A percentile compares a stretch with the other conserved stretches of the same genome.
Conservation (phyloP, 805 yeast genomes). For the Yamadazyma philogaea region DNA sequence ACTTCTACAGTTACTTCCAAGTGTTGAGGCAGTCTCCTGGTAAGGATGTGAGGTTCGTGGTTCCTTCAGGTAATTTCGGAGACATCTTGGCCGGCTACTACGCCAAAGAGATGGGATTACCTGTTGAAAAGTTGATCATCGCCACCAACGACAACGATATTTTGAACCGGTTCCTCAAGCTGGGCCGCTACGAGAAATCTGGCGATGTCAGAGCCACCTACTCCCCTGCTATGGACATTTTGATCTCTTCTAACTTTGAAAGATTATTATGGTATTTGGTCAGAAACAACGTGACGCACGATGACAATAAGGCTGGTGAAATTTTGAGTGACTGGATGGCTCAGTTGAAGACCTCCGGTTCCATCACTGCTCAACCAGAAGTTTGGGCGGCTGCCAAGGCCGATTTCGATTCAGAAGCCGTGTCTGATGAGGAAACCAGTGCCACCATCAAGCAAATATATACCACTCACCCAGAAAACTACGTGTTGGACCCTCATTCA, state of each 20-base stretch:
- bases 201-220: conserved; percentile 76
- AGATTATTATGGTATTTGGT: conserved; percentile 93
- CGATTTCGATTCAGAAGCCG: conserved; percentile 77
- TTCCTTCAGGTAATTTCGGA: conserved; percentile 98
- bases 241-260: conserved; percentile 93
- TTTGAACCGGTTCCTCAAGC: conserved; percentile 83
- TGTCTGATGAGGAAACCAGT: conserved; percentile 74
- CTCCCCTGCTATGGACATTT: conserved; percentile 98
- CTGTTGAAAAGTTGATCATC: conserved; percentile 78
- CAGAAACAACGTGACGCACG: conserved; percentile 59
- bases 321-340: conserved; percentile 73
- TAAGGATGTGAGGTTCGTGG: conserved; percentile 74
- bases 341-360: conserved; percentile 70
- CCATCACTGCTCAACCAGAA: conserved; percentile 63
- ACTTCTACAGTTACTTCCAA: conserved; percentile 88
- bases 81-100: conserved; percentile 96
- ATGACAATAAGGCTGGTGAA: conserved; percentile 68
- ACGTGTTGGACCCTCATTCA: conserved; percentile 93
- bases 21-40: conserved; percentile 40
- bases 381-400: conserved; percentile 64
- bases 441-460: conserved; percentile 73
- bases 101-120: conserved; percentile 94
- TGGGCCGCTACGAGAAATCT: conserved; percentile 80
- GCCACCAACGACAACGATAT: conserved; percentile 97
- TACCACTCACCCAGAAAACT: conserved; percentile 54